Base-by-base conservation (phyloP, 768 basidiomycete species). In the Leccinum disarticulatum region DNA sequence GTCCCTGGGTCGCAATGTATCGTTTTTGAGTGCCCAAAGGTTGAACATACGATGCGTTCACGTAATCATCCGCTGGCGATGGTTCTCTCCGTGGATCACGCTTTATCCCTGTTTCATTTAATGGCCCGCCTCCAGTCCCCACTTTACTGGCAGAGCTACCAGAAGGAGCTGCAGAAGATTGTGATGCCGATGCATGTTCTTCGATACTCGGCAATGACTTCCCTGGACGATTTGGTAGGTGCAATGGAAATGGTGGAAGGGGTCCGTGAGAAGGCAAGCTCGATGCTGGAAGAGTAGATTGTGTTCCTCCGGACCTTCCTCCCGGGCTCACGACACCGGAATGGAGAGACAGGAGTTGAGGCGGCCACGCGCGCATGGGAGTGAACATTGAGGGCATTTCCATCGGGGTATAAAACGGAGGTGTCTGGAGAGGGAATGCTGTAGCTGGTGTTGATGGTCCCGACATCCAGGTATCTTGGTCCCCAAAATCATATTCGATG, bases 1-100 rank as follows among this genome's bases (percentile, higher is more conserved):
- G 96, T 5, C 96, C 96, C 71, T 98, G 96, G 3, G 96, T 97
- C 4, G 95, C 96, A 58, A 98, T 97, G 68, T 96, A 98, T 52
- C 88, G 82, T 70, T 85, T 85, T 31, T 75, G 79, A 1, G 95
- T 95, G 3, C 88, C 88, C 19, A 93, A 75, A 3, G 95, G 93
- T 71, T 92, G 92, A 36, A 98, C 88, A 68, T 88, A 91, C 30
- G 93, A 96, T 10, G 96, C 96, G 70, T 98, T 98, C 73, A 98
- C 87, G 71, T 98, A 98, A 71, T 98, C 95, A 63, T 89, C 88
- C 46, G 83, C 83, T 33, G 86, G 83, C 19, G 73, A 70, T 3
- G 64, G 61, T 46, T 56, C 64, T 56, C 60, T 52, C 49, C 54
- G 65, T n/a, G 55, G 64, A 47, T 57, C 55, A 10, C 48, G 59